Conservation (phyloP, 2,329 filamentous ascomycete genomes). For the Coleophoma crateriformis region DNA sequence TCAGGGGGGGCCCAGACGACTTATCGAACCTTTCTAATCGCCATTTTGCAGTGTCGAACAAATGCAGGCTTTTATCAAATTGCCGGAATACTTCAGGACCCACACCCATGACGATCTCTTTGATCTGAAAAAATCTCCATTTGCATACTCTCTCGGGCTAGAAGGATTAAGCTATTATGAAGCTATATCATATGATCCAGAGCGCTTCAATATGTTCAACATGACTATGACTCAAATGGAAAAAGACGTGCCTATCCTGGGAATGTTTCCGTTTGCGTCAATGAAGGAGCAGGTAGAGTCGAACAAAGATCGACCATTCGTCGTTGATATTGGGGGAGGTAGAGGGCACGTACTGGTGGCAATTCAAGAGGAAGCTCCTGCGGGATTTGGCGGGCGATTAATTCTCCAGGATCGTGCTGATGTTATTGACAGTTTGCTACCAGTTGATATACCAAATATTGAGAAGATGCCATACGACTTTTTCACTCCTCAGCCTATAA, state of each 20-base stretch:
- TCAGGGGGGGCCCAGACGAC: too few species aligned
- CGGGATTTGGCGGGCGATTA: constrained; percentile 13
- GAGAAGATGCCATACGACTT: constrained; percentile 24
- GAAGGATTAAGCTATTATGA: constrained; percentile 14
- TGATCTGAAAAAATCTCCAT: constrained; percentile 14
- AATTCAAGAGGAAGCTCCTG: constrained; percentile 9
- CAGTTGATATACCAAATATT: constrained; percentile 17
- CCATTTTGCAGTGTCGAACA: constrained; percentile 6
- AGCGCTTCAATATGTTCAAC: constrained; percentile 7
- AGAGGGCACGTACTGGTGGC: constrained; percentile 9
- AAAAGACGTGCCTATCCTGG: constrained; percentile 1
- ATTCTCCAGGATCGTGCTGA: constrained; percentile 22
- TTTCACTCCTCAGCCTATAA: constrained; percentile 21
- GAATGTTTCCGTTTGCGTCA: constrained; percentile 3
- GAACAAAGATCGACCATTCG: constrained; percentile 6
- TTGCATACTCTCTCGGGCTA: constrained; percentile 9
- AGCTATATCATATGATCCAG: constrained; percentile 8
- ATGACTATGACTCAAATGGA: constrained; percentile 8
- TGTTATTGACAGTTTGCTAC: constrained; percentile 16
- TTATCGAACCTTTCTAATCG: too few species aligned
- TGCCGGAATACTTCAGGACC: constrained; percentile 13
- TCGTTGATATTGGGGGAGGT: constrained; percentile 14
- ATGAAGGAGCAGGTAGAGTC: constrained; percentile 5
- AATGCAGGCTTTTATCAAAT: constrained; percentile 7
- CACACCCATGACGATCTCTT: constrained; percentile 13